Percentiles rank a stretch among this genome's conserved stretches.
phyloP scores from a whole-genome alignment of 176 grass and related monocot genomes.

The Echinochloa phyllopogon region DNA sequence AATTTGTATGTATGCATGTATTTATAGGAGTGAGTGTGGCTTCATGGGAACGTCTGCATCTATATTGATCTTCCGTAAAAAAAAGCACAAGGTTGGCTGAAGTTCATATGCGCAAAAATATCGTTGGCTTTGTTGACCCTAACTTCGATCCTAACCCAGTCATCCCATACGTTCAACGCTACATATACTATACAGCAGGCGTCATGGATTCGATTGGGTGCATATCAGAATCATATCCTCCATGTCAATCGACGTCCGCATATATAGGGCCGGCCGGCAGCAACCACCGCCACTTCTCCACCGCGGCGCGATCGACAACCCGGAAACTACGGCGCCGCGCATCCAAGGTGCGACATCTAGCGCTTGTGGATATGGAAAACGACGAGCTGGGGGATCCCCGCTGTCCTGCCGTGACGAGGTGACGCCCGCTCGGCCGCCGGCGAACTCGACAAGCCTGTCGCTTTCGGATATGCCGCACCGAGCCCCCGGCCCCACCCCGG shows the following conservation, averaged over 20 bases:
- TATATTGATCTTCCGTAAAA: too few relatives aligned
- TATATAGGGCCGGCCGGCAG: conserved; percentile 1
- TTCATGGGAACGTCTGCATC: too few relatives aligned
- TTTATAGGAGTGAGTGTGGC: too few relatives aligned
- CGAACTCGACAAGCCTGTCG: conserved; percentile 9
- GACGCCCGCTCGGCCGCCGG: background rate
- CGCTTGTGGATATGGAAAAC: conserved; percentile 5
- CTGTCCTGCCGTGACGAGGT: background rate
- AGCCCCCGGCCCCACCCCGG: background rate
- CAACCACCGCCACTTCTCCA: conserved; percentile 5
- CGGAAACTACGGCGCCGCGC: background rate
- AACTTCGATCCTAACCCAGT: background rate
- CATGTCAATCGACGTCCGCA: background rate
- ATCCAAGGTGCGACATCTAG: background rate
- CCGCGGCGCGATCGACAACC: conserved; percentile 10
- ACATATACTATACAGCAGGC: background rate
- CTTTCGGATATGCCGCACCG: conserved; percentile 25
- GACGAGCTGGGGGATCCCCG: background rate
- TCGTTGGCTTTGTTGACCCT: background rate
- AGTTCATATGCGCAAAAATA: background rate
- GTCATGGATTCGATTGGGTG: background rate
- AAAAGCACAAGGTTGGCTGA: too few relatives aligned
- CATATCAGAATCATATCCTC: background rate
- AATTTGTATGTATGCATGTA: too few relatives aligned
- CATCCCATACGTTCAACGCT: background rate